These are phyloP conservation scores for Thielaviopsis punctulata DNA, from an alignment of 2,329 filamentous ascomycete genomes.

Conservation along the genomic window DNA sequence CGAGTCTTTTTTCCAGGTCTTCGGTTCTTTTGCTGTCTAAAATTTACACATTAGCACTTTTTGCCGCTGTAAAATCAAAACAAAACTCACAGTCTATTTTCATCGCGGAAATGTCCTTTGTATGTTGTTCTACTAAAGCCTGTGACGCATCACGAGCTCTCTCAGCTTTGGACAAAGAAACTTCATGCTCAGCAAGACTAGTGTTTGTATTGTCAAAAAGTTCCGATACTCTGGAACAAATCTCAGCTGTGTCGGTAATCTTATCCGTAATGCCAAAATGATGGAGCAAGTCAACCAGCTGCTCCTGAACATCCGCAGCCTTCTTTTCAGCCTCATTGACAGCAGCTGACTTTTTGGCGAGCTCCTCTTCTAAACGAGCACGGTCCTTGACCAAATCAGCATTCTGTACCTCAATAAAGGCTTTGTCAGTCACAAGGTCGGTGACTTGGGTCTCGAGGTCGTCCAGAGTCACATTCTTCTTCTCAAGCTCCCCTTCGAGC, in stretches of 20 bases:
- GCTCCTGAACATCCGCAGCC: neutral
- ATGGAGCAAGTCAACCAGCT: neutral
- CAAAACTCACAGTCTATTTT: slow-evolving; percentile 3
- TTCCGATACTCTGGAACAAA: neutral
- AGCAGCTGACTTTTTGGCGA: neutral
- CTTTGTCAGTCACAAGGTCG: neutral
- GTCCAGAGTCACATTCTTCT: slow-evolving; percentile 3
- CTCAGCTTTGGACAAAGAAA: neutral
- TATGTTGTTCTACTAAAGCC: neutral
- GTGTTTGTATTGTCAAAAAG: neutral
- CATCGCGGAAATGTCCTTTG: neutral
- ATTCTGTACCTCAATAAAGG: neutral
- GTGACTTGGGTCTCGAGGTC: neutral
- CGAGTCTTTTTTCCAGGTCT: neutral
- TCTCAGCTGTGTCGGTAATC: neutral
- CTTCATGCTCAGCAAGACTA: neutral
- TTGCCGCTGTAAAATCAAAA: neutral
- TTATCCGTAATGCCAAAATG: neutral
- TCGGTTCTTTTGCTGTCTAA: neutral
- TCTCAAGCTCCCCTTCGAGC: slow-evolving; percentile 2
- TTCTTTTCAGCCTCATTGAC: slow-evolving; percentile 1
- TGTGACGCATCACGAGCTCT: neutral
- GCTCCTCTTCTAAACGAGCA: neutral
- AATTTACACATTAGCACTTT: neutral
- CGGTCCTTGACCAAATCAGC: neutral